Evolutionary conservation across 2,329 filamentous ascomycete species (phyloP), one percentile per base, ranked within the genome.

Genomic region (Phialocephala subalpina): DNA sequence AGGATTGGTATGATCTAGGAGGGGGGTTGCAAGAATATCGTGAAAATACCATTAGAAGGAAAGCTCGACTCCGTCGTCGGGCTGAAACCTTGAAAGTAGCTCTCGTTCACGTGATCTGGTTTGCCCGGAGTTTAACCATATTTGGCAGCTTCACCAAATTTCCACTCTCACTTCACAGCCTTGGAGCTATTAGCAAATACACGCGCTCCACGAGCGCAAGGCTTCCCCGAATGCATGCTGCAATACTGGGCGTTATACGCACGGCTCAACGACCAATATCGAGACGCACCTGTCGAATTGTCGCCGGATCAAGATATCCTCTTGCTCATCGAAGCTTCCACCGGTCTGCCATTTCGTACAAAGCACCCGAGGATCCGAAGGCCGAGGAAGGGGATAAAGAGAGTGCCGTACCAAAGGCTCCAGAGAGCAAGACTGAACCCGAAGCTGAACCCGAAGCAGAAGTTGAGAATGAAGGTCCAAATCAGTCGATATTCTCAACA

Each of bases 141-240:
- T n/a, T n/a, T n/a, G n/a, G n/a, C n/a, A n/a, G n/a, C n/a, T 4
- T 1, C 49, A 53, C 29, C 11, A 53, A 53, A 53, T 53, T 53
- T 53, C 22, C 5, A 53, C 11, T n/a, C 12, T 29, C 49, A 53
- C 25, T 49, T 7, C 14, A 16, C 18, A 3, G n/a, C 8, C 22
- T 27, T 12, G 2, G 11, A 52, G 22, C 49, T 29, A 27, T 33
- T 53, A 8, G 14, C 49, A 53, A 3, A 53, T 29, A 53, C 55
- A 68, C 63, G 58, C 69, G 73, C 73, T 72, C 73, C 62, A 63
- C 40, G 70, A 71, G 74, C 74, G 68, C 68, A 70, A 70, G 67
- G 18, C 29, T 35, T 52, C 70, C 49, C 72, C 72, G 75, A 67
- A 78, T 78, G 76, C 75, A 77, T 72, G 71, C 73, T 53, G 69